Evolutionary conservation across 2,329 filamentous ascomycete species (phyloP), one percentile per base, ranked within the genome.

Genomic region (Arthrobotrys sphaeroides): DNA sequence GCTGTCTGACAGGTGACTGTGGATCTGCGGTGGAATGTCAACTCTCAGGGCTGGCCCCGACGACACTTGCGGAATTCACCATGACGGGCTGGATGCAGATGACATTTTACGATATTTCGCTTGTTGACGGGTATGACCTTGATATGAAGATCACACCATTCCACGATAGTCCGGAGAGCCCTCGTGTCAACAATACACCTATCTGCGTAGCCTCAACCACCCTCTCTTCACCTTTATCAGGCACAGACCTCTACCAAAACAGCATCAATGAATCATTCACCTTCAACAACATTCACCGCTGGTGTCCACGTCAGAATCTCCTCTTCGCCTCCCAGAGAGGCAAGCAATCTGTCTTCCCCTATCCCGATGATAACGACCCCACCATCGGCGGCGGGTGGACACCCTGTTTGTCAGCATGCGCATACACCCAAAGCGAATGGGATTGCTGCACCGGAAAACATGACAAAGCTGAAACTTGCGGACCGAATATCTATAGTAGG

Each of bases 51-150:
- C 86, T 88, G 68, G 87, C 89, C 28, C 92, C 92, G 9, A 89
- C 89, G 12, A 94, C 91, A 0, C 86, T 96, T 10, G 91, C 90
- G 40, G 92, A 96, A 81, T 94, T 95, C 82, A 93, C 90, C 65
- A 86, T 94, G 13, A 87, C 88, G 57, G 90, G 90, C 26, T 89
- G 90, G 28, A 83, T 86, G 45, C 84, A 85, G 20, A 90, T 93
- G 80, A 90, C 89, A 7, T 95, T 92, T 81, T 94, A 94, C 83
- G 92, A 95, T 82, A 91, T 95, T 77, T 93, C 91, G 42, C 85
- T 94, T 1, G 92, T 95, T 20, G 92, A 95, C 80, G 92, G 92
- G 55, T 94, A 94, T 85, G 94, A 94, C 80, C 83, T 94, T 0
- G 90, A 91, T 1, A 81, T 94, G 77, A 90, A 88, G 28, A 87